Base-by-base conservation (phyloP, 1,284 basidiomycete genomes). In the Austroboletus sp. region DNA sequence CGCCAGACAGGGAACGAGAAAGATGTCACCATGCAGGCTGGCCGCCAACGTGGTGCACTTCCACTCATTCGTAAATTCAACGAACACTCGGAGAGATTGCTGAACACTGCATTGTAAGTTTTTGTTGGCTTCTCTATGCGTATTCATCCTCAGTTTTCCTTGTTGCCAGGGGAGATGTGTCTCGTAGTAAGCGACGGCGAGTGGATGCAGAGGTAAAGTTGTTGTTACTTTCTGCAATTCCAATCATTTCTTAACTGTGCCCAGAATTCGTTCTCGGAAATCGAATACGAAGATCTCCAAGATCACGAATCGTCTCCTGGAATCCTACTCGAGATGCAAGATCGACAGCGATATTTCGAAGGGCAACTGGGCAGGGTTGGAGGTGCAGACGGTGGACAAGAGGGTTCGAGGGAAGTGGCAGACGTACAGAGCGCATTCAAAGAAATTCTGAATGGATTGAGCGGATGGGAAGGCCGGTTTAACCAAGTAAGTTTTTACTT, bases 11-110 rank as follows among this genome's bases (percentile, higher is more conserved):
- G 90, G 4, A 95, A 92, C 54, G 77, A 83, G 50, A 82, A 79
- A 62, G 96, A 99, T 60, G 68, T 89, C 37, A 98, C 96, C 0
- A 99, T 98, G 96, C 88, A 92, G 61, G 83, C 94, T 4, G 96
- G 96, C 6, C 80, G 85, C 55, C 88, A 96, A 63, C 75, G 84
- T 40, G 84, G 83, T 17, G 86, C 88, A 15, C 67, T 99, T 31
- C 96, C 96, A 0, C 75, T 98, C 27, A 97, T 99, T 57, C 78
- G 96, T 34, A 86, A 95, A 57, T 98, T 98, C 71, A 98, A 98
- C 61, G 91, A 97, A 60, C 96, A 98, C 66, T 95, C 91, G 0
- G 89, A 94, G 57, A 75, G 91, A 53, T 69, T 98, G 12, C 71
- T 98, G 23, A 85, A 86, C 47, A 78, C 85, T 36, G 80, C 84